These are phyloP conservation scores for Thinopyrum elongatum DNA, from an alignment of 176 grass and related monocot genomes.

Conservation along the genomic window DNA sequence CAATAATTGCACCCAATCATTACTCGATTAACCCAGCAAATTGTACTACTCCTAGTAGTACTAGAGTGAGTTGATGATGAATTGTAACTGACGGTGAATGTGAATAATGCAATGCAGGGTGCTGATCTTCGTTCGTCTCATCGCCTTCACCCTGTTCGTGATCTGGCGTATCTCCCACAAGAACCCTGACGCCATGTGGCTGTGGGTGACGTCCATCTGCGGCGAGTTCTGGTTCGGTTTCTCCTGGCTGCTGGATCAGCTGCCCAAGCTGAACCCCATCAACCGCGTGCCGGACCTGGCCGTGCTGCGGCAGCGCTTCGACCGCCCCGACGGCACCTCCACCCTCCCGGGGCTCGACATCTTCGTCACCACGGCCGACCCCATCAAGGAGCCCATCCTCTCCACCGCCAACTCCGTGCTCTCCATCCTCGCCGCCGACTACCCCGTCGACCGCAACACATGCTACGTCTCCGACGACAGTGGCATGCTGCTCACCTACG, in stretches of 20 bases:
- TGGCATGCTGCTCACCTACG: slow-evolving; percentile 78
- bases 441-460: slow-evolving; percentile 63
- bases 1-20: slow-evolving; percentile 15
- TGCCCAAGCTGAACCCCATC: slow-evolving; percentile 79
- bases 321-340: slow-evolving; percentile 56
- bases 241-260: slow-evolving; percentile 89
- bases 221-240: slow-evolving; percentile 96
- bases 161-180: slow-evolving; percentile 74
- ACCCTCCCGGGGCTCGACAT: slow-evolving; percentile 70
- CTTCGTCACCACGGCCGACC: slow-evolving; percentile 88
- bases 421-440: slow-evolving; percentile 92
- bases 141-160: slow-evolving; percentile 66
- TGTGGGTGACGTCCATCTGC: slow-evolving; percentile 86
- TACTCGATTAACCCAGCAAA: background rate
- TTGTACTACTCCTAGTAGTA: background rate
- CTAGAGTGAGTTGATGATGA: background rate
- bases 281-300: slow-evolving; percentile 74
- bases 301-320: slow-evolving; percentile 70
- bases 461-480: slow-evolving; percentile 96
- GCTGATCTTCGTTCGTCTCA: slow-evolving; percentile 66
- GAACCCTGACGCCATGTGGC: slow-evolving; percentile 87
- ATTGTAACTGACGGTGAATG: background rate
- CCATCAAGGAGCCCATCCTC: slow-evolving; percentile 80
- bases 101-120: slow-evolving; percentile 41
- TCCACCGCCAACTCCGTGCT: slow-evolving; percentile 90